Percentiles rank a stretch among this genome's conserved stretches.
These are phyloP conservation scores for Yarrowia yakushimensis DNA, from an alignment of 805 yeast genomes.

Conservation along the genomic window DNA sequence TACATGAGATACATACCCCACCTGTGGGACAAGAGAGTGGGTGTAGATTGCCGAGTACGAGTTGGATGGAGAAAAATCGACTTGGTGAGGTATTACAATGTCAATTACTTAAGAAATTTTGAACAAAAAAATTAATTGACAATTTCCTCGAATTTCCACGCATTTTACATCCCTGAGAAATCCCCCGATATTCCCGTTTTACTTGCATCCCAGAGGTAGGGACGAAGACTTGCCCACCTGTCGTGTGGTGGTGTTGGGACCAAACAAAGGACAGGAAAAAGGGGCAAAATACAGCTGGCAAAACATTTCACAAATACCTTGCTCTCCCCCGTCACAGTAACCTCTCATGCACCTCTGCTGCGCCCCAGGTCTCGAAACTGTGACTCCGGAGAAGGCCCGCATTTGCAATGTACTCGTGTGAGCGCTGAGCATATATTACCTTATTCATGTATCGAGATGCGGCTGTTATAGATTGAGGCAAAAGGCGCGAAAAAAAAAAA, in stretches of 20 bases:
- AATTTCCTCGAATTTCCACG: neutral
- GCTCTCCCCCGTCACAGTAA: neutral
- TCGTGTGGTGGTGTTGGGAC: neutral
- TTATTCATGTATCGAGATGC: neutral
- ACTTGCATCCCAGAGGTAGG: neutral
- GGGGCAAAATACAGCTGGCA: neutral
- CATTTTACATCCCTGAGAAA: neutral
- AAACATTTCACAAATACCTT: neutral
- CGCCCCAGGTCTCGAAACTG: slow-evolving; percentile 9
- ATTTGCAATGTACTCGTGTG: slow-evolving; percentile 12
- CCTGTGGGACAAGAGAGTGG: neutral
- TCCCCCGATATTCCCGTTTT: neutral
- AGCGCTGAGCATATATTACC: neutral
- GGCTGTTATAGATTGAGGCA: neutral
- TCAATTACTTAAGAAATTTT: too few relatives aligned
- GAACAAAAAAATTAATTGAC: neutral
- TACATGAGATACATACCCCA: neutral
- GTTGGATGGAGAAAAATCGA: neutral
- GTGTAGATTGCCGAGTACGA: neutral
- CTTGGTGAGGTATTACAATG: too few relatives aligned
- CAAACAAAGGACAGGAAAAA: neutral
- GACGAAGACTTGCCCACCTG: slow-evolving; percentile 14
- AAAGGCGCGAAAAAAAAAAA: too few relatives aligned
- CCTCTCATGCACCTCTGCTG: neutral
- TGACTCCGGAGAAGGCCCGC: neutral